Percentiles rank a stretch among this genome's conserved stretches.
Conservation (phyloP, 2,329 filamentous ascomycete species). For the Aspergillus fischeri region DNA sequence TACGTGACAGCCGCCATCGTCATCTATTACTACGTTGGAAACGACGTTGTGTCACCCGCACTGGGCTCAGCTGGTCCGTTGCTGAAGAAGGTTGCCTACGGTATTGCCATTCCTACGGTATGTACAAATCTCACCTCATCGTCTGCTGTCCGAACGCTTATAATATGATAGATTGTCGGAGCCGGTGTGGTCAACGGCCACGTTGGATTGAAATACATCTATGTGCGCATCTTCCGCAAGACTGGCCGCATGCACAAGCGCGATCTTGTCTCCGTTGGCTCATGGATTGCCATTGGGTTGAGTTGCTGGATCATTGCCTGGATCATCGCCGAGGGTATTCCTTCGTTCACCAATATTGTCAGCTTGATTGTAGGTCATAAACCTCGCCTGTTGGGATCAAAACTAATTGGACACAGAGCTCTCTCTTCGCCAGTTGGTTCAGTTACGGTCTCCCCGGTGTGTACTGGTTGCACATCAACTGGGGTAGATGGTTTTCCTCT, state of each 20-base stretch:
- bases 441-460: slow-evolving; percentile 46
- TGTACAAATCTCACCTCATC: slow-evolving; percentile 2
- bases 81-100: slow-evolving; percentile 62
- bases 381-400: background rate
- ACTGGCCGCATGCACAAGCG: slow-evolving; percentile 51
- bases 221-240: slow-evolving; percentile 58
- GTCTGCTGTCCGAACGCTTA: background rate
- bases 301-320: slow-evolving; percentile 58
- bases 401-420: slow-evolving; percentile 30
- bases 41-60: slow-evolving; percentile 59
- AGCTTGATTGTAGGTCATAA: slow-evolving; percentile 48
- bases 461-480: slow-evolving; percentile 49
- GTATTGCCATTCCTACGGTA: slow-evolving; percentile 61
- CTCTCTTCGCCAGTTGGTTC: slow-evolving; percentile 64
- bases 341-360: slow-evolving; percentile 63
- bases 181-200: slow-evolving; percentile 67
- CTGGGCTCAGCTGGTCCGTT: slow-evolving; percentile 56
- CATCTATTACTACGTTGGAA: slow-evolving; percentile 64
- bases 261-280: slow-evolving; percentile 47
- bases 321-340: slow-evolving; percentile 65
- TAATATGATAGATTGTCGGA: slow-evolving; percentile 52
- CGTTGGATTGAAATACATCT: slow-evolving; percentile 63
- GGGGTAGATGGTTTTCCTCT: slow-evolving; percentile 38
- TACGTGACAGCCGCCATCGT: slow-evolving; percentile 65
- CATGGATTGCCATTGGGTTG: slow-evolving; percentile 58